Conservation (phyloP, 169 alveolate genomes). For the Eimeria tenella region DNA sequence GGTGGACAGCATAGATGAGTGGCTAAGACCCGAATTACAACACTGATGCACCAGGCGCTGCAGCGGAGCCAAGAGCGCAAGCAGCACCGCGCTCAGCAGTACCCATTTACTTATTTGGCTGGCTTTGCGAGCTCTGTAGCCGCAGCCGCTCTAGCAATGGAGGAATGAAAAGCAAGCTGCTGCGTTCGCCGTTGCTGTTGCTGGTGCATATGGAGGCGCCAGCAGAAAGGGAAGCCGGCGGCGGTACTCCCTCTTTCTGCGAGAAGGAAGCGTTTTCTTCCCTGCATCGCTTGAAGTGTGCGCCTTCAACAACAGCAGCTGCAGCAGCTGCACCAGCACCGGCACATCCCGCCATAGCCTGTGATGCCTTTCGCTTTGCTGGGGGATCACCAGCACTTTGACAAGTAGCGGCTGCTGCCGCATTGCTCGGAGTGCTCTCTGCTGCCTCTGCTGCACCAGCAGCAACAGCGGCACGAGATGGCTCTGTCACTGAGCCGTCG, state of each 20-base stretch:
- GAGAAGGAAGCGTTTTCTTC: neutral
- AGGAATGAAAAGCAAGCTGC: neutral
- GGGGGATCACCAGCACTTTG: neutral
- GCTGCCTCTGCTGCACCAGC: slow-evolving; percentile 30
- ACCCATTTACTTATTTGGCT: neutral
- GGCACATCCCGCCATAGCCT: neutral
- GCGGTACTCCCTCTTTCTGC: neutral
- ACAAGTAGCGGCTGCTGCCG: neutral
- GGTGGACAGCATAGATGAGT: too few relatives aligned
- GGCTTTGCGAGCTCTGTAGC: neutral
- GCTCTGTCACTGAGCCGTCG: neutral
- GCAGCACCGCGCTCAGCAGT: neutral
- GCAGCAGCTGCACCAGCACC: slow-evolving; percentile 33
- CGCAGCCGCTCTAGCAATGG: slow-evolving; percentile 45
- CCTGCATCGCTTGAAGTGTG: neutral
- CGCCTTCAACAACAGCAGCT: slow-evolving; percentile 23
- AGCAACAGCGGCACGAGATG: neutral
- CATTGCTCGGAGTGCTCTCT: neutral
- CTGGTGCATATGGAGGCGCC: neutral
- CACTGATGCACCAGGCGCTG: too few relatives aligned
- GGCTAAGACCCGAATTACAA: too few relatives aligned
- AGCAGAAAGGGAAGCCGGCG: neutral
- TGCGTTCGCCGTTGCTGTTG: slow-evolving; percentile 70
- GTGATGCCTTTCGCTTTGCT: slow-evolving; percentile 37
- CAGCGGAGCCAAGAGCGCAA: neutral